These are phyloP conservation scores for Ophiocordyceps sinensis DNA, from an alignment of 2,329 filamentous ascomycete genomes.

Conservation along the genomic window DNA sequence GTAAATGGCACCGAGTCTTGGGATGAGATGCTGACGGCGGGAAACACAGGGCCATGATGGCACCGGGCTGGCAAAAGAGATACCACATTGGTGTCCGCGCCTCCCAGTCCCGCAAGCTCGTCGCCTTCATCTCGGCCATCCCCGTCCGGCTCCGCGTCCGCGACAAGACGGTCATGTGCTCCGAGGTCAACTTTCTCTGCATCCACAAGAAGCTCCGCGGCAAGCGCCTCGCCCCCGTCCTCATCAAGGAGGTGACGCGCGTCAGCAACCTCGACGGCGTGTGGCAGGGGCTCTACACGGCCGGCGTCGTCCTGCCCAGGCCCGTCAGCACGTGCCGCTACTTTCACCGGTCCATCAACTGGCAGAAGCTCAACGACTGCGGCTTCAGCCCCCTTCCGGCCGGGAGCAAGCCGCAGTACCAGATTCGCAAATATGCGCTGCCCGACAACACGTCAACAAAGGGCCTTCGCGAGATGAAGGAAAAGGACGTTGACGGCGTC, in stretches of 20 bases:
- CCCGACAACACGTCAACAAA: conserved; percentile 58
- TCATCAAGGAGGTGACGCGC: conserved; percentile 96
- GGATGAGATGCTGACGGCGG: conserved; percentile 3
- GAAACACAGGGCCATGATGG: conserved; percentile 67
- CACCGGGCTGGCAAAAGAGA: conserved; percentile 82
- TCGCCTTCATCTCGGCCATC: conserved; percentile 91
- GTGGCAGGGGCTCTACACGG: conserved; percentile 94
- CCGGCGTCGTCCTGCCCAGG: conserved; percentile 77
- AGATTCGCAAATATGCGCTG: conserved; percentile 74
- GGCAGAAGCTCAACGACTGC: conserved; percentile 89
- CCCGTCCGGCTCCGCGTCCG: conserved; percentile 74
- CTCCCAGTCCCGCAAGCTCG: conserved; percentile 67
- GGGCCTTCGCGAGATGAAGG: conserved; percentile 68
- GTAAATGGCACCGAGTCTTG: background rate
- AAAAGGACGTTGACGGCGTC: conserved; percentile 64
- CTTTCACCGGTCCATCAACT: conserved; percentile 86
- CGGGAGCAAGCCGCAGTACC: conserved; percentile 70
- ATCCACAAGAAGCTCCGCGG: conserved; percentile 95
- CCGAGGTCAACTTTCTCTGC: conserved; percentile 96
- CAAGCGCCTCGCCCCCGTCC: conserved; percentile 80
- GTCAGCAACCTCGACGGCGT: conserved; percentile 75
- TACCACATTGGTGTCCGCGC: conserved; percentile 95
- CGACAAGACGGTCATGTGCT: conserved; percentile 57
- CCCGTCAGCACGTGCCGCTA: conserved; percentile 90
- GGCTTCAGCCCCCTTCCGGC: conserved; percentile 82